Evolutionary conservation across 163 green algal genomes (phyloP), one percentile per base, ranked within the genome.

Genomic region (Volvox carteri): DNA sequence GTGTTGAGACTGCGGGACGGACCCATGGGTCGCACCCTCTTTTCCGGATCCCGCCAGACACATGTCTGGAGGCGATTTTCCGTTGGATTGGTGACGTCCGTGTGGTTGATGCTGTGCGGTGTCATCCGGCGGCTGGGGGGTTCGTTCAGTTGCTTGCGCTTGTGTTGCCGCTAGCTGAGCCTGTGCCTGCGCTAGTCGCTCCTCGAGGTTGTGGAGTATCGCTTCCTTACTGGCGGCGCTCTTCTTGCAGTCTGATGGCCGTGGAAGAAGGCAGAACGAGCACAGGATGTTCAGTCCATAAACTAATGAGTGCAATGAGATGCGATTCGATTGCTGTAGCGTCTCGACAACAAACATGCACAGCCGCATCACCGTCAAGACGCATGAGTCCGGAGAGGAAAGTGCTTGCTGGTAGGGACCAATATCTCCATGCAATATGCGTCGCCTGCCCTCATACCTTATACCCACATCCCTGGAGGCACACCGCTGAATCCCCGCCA

Each of bases 231-330:
- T 85, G 35, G 37, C 23, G 77, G 60, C 37, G 4, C n/a, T 44
- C 11, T 25, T 60, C 54, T 74, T 74, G 56, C n/a, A 58, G 0
- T 85, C 77, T 85, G 75, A 23, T 21, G 48, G 30, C 54, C 54
- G n/a, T n/a, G n/a, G n/a, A n/a, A n/a, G n/a, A n/a, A n/a, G n/a
- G n/a, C n/a, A n/a, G n/a, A n/a, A n/a, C n/a, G n/a, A n/a, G n/a
- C n/a, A n/a, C n/a, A n/a, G n/a, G n/a, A n/a, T n/a, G n/a, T n/a
- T n/a, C n/a, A n/a, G n/a, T n/a, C n/a, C n/a, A n/a, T n/a, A n/a
- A n/a, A n/a, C n/a, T n/a, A n/a, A n/a, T n/a, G n/a, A n/a, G n/a
- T n/a, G n/a, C n/a, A n/a, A n/a, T n/a, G n/a, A n/a, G n/a, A n/a
- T n/a, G n/a, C n/a, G n/a, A n/a, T n/a, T n/a, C n/a, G n/a, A n/a